phyloP scores from a whole-genome alignment of 352 stramenopile species.

The Phytophthora aleatoria region DNA sequence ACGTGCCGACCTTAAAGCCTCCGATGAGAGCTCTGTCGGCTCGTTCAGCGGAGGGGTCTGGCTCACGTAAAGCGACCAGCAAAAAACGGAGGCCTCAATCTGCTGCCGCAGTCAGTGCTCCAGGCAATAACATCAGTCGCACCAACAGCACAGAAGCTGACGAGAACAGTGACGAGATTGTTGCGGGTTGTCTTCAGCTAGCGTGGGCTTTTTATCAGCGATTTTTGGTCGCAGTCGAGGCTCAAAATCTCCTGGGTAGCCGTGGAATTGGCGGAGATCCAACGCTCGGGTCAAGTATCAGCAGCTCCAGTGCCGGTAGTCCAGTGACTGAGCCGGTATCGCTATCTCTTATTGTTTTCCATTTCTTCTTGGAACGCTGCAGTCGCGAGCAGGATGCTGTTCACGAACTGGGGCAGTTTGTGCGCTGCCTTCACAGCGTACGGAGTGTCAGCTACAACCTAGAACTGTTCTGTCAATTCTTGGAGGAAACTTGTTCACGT shows the following conservation, averaged over 20 bases:
- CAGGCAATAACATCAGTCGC: not conserved
- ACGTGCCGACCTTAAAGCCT: conserved; percentile 38
- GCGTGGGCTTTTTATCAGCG: conserved; percentile 64
- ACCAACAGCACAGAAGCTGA: conserved; percentile 6
- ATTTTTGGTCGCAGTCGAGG: conserved; percentile 60
- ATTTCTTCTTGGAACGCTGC: conserved; percentile 64
- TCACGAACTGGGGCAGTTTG: conserved; percentile 41
- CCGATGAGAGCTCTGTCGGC: conserved; percentile 1
- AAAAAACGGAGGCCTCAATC: conserved; percentile 21
- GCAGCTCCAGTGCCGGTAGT: conserved; percentile 6
- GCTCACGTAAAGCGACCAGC: not conserved
- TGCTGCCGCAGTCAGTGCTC: conserved; percentile 8
- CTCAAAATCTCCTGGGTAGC: conserved; percentile 23
- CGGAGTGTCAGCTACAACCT: conserved; percentile 37
- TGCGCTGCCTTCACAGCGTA: conserved; percentile 40
- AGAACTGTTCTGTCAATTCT: conserved; percentile 64
- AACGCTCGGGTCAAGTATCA: not conserved
- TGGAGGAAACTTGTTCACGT: conserved; percentile 39
- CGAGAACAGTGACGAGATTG: conserved; percentile 16
- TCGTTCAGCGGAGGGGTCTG: conserved; percentile 12
- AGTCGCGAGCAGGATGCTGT: conserved; percentile 38
- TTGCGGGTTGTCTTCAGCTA: conserved; percentile 38
- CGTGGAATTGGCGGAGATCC: conserved; percentile 23
- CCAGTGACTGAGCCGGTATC: conserved; percentile 20
- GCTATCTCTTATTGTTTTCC: conserved; percentile 42